phyloP scores from a whole-genome alignment of 148 eudicot genomes.

The Rhododendron williamsianum region DNA sequence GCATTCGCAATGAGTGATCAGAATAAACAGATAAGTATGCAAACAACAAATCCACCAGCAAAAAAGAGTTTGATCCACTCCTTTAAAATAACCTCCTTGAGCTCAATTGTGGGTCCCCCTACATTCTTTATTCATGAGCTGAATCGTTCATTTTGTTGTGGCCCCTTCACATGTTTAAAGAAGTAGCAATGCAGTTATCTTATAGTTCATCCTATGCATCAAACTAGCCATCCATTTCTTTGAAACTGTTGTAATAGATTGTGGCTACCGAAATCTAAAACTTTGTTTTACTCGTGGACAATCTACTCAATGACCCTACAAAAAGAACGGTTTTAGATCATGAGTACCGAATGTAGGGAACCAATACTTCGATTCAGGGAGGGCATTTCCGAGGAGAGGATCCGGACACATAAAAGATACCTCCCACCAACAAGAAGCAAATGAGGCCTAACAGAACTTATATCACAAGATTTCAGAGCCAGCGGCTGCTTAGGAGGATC shows the following conservation, averaged over 20 bases:
- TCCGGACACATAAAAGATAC: constrained; percentile 23
- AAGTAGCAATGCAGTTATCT: background rate
- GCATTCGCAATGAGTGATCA: constrained; percentile 18
- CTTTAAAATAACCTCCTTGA: background rate
- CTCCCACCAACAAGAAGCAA: constrained; percentile 97
- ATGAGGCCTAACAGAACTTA: constrained; percentile 83
- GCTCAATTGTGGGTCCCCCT: background rate
- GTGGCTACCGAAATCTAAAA: background rate
- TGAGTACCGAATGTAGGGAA: background rate
- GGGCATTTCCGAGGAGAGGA: background rate
- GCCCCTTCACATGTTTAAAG: background rate
- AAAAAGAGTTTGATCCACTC: background rate
- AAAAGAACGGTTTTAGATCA: background rate
- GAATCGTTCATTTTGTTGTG: background rate
- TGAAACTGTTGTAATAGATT: background rate
- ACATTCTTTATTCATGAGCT: background rate
- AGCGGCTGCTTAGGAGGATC: constrained; percentile 86
- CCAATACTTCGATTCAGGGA: background rate
- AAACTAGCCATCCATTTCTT: background rate
- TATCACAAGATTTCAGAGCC: constrained; percentile 80
- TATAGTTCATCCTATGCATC: background rate
- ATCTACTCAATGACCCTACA: background rate
- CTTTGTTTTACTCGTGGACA: background rate
- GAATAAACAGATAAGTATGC: background rate
- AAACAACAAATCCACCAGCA: background rate